These are phyloP conservation scores for Fusarium sp. DNA, from an alignment of 2,329 filamentous ascomycete genomes.

Conservation along the genomic window DNA sequence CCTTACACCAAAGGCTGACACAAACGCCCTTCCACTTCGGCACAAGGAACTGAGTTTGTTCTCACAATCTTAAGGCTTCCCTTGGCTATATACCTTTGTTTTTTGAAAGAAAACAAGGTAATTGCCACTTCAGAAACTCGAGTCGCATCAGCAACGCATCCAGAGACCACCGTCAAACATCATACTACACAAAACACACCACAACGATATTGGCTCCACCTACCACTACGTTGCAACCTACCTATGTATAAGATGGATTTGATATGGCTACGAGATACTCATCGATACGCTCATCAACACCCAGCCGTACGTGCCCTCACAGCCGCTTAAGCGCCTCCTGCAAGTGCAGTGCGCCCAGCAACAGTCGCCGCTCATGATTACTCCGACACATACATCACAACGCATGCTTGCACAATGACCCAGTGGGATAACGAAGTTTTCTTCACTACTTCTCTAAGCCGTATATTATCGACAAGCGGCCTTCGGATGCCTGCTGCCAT, in stretches of 20 bases:
- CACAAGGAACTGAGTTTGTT: not conserved
- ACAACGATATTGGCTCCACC: not conserved
- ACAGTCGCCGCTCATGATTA: not conserved
- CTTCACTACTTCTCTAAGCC: conserved; percentile 27
- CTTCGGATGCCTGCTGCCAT: conserved; percentile 26
- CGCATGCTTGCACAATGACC: not conserved
- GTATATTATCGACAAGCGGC: conserved; percentile 10
- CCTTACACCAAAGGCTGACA: conserved; percentile 3
- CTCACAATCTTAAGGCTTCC: not conserved
- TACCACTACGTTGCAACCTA: too few species aligned
- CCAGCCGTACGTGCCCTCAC: not conserved
- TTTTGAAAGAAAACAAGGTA: too few species aligned
- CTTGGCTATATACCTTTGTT: not conserved
- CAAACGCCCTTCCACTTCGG: not conserved
- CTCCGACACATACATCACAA: conserved; percentile 5
- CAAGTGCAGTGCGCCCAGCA: not conserved
- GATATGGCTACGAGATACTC: not conserved
- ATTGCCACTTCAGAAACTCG: too few species aligned
- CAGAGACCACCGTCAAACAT: not conserved
- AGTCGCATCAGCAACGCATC: not conserved
- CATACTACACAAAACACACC: not conserved
- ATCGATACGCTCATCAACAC: not conserved
- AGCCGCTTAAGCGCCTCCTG: not conserved
- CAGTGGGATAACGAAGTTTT: conserved; percentile 17
- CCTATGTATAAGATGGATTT: not conserved